Evolutionary conservation across 2,329 filamentous ascomycete genomes (phyloP), one percentile per base, ranked within the genome.

Genomic region (Chrysoporthe cubensis): DNA sequence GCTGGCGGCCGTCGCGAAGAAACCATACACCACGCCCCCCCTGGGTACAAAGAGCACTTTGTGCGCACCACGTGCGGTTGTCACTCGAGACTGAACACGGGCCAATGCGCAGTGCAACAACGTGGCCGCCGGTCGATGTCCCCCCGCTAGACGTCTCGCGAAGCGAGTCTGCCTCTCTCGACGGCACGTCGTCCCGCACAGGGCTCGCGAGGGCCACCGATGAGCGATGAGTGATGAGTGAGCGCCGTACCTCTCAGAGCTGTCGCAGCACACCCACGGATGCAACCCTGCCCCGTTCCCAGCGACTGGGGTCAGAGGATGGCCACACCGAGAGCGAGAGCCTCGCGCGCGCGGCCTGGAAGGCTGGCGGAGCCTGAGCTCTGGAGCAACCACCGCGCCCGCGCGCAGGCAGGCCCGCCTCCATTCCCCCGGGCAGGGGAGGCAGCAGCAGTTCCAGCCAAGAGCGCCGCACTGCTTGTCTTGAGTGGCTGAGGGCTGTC

Each of bases 1-100:
- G 18, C 42, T 60, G 57, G 61, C 61, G 50, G 52, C 64, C 64
- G 50, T 46, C 66, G 57, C 44, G 43, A 46, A 48, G 65, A 59
- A 26, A 26, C 26, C 26, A 26, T 26, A 26, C 26, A 26, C 26
- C 26, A 26, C 26, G 46, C 42, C 21, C 4, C 21, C 37, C 37
- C 37, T 26, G 26, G 26, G 26, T 26, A 46, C 37, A 43, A 42
- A 44, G 56, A 60, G 50, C 11, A 54, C 13, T 3, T 54, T 14
- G 11, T 4, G 21, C 50, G 21, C 32, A 34, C 26, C 32, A 54
- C 50, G 32, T 54, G 50, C 32, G 50, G 32, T 54, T 54, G 26
- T 26, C 37, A 40, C 37, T 40, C 37, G 37, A 40, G 37, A 40
- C 0, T 40, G 37, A 40, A 6, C 9, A 40, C 6, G 9, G 9